Evolutionary conservation across 1,139 yeast genomes (phyloP).

Genomic region (Zygotorulaspora mrakii): DNA sequence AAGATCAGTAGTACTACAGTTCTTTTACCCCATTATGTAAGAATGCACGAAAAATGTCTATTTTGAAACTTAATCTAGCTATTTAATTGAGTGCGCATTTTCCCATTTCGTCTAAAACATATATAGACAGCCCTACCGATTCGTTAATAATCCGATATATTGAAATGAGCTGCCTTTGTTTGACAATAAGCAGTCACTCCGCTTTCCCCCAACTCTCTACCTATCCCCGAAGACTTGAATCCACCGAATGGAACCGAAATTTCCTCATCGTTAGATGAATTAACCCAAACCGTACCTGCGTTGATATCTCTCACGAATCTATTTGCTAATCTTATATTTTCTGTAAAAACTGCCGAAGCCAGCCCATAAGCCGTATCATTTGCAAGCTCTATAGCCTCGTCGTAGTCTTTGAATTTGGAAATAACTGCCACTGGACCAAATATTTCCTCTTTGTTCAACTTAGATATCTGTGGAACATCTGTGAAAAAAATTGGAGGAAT

Average conservation of each 20-base stretch:
- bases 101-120: too few relatives aligned
- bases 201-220: constrained; percentile 82
- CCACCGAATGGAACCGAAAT: constrained; percentile 80
- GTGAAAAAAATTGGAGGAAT: constrained; percentile 67
- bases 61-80: too few relatives aligned
- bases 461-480: constrained; percentile 56
- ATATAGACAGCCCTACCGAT: too few relatives aligned
- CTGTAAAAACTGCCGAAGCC: constrained; percentile 77
- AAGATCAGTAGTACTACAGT: too few relatives aligned
- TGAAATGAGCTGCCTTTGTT: constrained; percentile 74
- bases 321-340: constrained; percentile 56
- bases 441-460: constrained; percentile 66
- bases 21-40: too few relatives aligned
- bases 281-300: constrained; percentile 85
- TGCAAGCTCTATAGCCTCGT: constrained; percentile 68
- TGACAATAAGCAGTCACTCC: constrained; percentile 76
- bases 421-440: constrained; percentile 93
- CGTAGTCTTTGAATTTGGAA: constrained; percentile 62
- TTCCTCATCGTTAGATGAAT: constrained; percentile 78
- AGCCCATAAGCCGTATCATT: constrained; percentile 73
- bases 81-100: too few relatives aligned
- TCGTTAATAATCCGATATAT: constrained; percentile 32
- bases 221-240: constrained; percentile 77
- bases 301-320: constrained; percentile 60
- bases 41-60: too few relatives aligned